Conservation (phyloP, 306 rosid genomes). For the Calophaca sinica region DNA sequence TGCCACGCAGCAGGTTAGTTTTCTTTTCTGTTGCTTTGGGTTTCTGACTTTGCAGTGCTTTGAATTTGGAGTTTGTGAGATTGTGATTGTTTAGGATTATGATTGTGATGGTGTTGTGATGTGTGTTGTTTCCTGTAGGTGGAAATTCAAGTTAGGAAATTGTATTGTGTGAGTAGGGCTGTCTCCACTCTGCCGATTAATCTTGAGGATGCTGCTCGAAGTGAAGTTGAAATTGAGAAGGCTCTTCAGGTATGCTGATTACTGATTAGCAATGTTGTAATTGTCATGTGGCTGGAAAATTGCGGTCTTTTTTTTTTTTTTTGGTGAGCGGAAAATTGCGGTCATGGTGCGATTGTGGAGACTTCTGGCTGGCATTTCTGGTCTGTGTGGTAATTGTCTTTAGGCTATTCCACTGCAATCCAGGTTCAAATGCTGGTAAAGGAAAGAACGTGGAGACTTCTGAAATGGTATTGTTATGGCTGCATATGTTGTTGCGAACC, state of each 20-base stretch:
- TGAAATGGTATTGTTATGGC: background rate
- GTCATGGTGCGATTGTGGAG: background rate
- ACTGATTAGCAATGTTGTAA: background rate
- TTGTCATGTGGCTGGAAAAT: background rate
- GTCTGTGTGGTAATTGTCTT: no score
- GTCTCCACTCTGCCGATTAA: constrained; percentile 74
- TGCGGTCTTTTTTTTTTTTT: no score
- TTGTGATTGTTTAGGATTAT: background rate
- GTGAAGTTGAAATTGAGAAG: constrained; percentile 78
- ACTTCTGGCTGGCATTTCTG: no score
- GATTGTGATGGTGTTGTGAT: background rate
- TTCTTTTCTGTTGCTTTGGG: background rate
- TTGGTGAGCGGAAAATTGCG: no score
- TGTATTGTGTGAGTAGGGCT: constrained; percentile 74
- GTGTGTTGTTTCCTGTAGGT: constrained; percentile 57
- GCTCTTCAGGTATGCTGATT: constrained; percentile 64
- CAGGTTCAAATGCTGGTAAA: no score
- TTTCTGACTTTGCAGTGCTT: background rate
- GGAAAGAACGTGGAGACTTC: no score
- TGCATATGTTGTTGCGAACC: background rate
- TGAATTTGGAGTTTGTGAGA: constrained; percentile 23
- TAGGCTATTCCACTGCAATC: no score
- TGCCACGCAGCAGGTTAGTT: constrained; percentile 77
- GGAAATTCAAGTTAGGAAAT: constrained; percentile 84
- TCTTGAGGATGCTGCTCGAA: constrained; percentile 90